Percentiles rank a stretch among this genome's conserved stretches.
Conservation (phyloP, 352 stramenopile genomes). For the Globisporangium mamillatum region DNA sequence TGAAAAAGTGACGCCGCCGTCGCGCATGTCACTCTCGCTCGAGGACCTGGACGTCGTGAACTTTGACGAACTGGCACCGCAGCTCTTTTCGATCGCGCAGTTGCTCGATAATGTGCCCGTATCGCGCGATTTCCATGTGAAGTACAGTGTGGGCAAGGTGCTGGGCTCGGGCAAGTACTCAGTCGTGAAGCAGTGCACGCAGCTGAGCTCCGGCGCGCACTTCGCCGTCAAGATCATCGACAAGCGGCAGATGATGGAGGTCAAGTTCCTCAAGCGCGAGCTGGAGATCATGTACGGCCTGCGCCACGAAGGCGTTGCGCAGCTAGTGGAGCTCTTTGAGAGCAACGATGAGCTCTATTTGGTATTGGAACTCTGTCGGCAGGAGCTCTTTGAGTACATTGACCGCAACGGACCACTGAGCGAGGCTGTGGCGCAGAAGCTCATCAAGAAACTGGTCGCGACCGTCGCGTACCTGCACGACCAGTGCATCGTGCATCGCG, state of each 20-base stretch:
- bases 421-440: conserved; percentile 57
- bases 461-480: conserved; percentile 85
- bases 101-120: conserved; percentile 69
- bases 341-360: conserved; percentile 71
- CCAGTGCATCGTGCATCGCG: conserved; percentile 80
- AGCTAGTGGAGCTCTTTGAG: conserved; percentile 78
- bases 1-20: conserved; percentile 57
- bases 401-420: conserved; percentile 68
- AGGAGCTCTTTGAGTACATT: conserved; percentile 83
- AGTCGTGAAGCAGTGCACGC: conserved; percentile 66
- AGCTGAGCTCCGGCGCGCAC: conserved; percentile 25
- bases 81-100: conserved; percentile 64
- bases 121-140: conserved; percentile 48
- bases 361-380: conserved; percentile 78
- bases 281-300: conserved; percentile 85
- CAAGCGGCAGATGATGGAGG: conserved; percentile 78
- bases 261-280: conserved; percentile 82
- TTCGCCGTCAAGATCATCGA: conserved; percentile 84
- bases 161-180: conserved; percentile 79
- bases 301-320: conserved; percentile 71
- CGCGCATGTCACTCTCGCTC: conserved; percentile 55
- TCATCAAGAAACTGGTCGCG: conserved; percentile 71
- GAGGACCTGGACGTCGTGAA: conserved; percentile 39
- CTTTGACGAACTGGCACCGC: conserved; percentile 40
- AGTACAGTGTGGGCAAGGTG: conserved; percentile 49